Conservation (phyloP, 2,329 filamentous ascomycete genomes). For the Curvularia sp. region DNA sequence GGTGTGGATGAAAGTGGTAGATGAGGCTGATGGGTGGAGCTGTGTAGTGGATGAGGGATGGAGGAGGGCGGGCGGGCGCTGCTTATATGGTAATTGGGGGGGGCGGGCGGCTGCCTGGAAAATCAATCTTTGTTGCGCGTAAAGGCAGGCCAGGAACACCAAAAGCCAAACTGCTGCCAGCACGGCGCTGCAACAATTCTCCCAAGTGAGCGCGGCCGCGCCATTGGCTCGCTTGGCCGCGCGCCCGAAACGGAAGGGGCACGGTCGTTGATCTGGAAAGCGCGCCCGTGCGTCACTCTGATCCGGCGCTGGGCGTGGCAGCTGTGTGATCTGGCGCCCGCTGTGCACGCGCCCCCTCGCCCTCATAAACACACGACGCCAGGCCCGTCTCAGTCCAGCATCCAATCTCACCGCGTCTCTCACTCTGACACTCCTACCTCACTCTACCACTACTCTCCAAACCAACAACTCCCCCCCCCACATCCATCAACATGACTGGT, state of each 20-base stretch:
- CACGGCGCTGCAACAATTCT: slow-evolving; percentile 31
- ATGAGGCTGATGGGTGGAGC: slow-evolving; percentile 34
- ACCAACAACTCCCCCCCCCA: slow-evolving; percentile 27
- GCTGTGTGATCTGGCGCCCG: slow-evolving; percentile 36
- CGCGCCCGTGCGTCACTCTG: slow-evolving; percentile 42
- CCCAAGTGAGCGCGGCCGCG: slow-evolving; percentile 19
- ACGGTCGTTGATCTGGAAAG: slow-evolving; percentile 44
- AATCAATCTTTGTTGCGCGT: slow-evolving; percentile 40
- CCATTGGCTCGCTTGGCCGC: slow-evolving; percentile 37
- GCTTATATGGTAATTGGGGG: slow-evolving; percentile 47
- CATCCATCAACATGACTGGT: slow-evolving; percentile 52
- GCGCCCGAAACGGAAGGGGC: slow-evolving; percentile 34
- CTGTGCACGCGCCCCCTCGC: slow-evolving; percentile 32
- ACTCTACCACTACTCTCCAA: slow-evolving; percentile 5
- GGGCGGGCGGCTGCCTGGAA: slow-evolving; percentile 47
- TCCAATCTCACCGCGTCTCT: slow-evolving; percentile 22
- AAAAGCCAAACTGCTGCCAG: slow-evolving; percentile 28
- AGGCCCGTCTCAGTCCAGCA: slow-evolving; percentile 29
- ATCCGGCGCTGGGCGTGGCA: slow-evolving; percentile 31
- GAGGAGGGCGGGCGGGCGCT: slow-evolving; percentile 44
- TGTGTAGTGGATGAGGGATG: slow-evolving; percentile 48
- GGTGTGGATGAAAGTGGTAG: slow-evolving; percentile 31
- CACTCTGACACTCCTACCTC: slow-evolving; percentile 18
- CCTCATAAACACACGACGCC: slow-evolving; percentile 34
- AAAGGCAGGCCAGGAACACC: slow-evolving; percentile 39